Base-by-base conservation (phyloP, 163 green algal genomes). In the Prototheca wickerhamii region DNA sequence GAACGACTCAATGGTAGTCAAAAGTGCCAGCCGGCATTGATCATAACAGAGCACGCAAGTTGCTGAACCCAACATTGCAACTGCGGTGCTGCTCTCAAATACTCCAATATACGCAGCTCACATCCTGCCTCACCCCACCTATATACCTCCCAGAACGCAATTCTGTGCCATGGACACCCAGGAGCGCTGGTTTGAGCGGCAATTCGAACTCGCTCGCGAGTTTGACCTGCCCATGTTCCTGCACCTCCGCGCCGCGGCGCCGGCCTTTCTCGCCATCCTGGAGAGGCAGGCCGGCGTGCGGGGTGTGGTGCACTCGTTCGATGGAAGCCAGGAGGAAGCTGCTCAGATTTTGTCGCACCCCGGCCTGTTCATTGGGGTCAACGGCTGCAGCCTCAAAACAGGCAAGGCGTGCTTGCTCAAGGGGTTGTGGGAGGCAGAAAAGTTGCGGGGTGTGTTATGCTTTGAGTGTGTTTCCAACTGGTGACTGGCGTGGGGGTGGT, bases 381-480 rank as follows among this genome's bases (percentile, higher is more conserved):
- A 96, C 67, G 89, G 89, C 26, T 96, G 89, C 75, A 89, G 76
- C 3, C 58, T 96, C 1, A 93, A 92, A 52, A 93, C 87, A 51
- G 60, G 59, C 32, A 28, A 28, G 59, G 58, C 46, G 18, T 26
- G 15, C 46, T 55, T 55, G 17, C 21, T n/a, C n/a, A n/a, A n/a
- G n/a, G n/a, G n/a, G n/a, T n/a, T n/a, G n/a, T n/a, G n/a, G n/a
- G n/a, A n/a, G n/a, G n/a, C n/a, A n/a, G n/a, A n/a, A n/a, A n/a
- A n/a, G n/a, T n/a, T n/a, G n/a, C n/a, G n/a, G n/a, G n/a, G n/a
- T n/a, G n/a, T n/a, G n/a, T n/a, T n/a, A n/a, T n/a, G n/a, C n/a
- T n/a, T n/a, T n/a, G n/a, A n/a, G n/a, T n/a, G n/a, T n/a, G n/a
- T n/a, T n/a, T n/a, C n/a, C n/a, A n/a, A n/a, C n/a, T n/a, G n/a